Base-by-base conservation (phyloP, 1,284 basidiomycete genomes). In the Microbotryum silenes-acaulis region DNA sequence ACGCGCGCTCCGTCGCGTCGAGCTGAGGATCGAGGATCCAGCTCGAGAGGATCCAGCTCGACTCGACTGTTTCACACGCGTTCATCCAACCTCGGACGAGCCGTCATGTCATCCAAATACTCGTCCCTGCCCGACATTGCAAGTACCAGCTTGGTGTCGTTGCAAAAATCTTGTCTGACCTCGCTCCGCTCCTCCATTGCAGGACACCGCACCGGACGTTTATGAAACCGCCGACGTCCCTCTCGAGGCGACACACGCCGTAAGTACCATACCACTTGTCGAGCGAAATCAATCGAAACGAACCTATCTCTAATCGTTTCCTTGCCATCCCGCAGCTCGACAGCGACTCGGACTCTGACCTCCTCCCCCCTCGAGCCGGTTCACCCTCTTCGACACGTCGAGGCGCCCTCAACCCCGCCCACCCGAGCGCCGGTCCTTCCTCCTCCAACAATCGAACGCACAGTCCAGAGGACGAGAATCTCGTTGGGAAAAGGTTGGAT, bases 141-240 rank as follows among this genome's bases (percentile, higher is more conserved):
- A 71, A 70, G 83, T 79, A 23, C 31, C 31, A 8, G 31, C 31
- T 9, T 10, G 1, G 31, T 31, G 8, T 31, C 9, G 2, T 31
- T 8, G 6, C 31, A 31, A 31, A 31, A 10, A 8, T 7, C 7
- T 10, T 10, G 1, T 10, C 31, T 31, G 31, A 31, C 31, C 37
- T 42, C 9, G 16, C 37, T 18, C 3, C 37, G 8, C 45, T 50
- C 33, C 6, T 33, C 21, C 42, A 49, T 6, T 18, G 4, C 63
- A 93, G 89, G 90, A 93, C 74, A 89, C 88, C 9, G 89, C 89
- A 2, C 88, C 84, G 49, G 91, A 96, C 74, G 83, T 94, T 46
- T 96, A 94, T 73, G 91, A 96, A 75, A 94, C 91, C 0, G 85
- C 89, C 54, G 91, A 94, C 68, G 79, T 83, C 27, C 81, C 67